phyloP scores from a whole-genome alignment of 2,329 filamentous ascomycete genomes.

The Colletotrichum camelliae region DNA sequence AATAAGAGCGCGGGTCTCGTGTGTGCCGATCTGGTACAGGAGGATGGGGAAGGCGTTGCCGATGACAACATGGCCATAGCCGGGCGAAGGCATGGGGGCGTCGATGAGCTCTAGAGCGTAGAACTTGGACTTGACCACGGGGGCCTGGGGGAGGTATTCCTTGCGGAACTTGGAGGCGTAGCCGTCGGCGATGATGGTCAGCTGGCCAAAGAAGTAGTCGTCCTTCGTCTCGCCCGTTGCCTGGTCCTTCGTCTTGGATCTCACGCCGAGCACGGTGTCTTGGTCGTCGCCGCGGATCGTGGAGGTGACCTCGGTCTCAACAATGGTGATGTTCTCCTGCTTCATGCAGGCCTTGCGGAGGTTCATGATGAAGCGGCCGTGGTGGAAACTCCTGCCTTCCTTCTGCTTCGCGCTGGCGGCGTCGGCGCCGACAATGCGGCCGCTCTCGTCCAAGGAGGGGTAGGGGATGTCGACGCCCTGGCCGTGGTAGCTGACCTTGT shows the following conservation, averaged over 20 bases:
- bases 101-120: constrained; percentile 94
- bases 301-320: constrained; percentile 86
- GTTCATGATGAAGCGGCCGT: constrained; percentile 89
- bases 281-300: constrained; percentile 74
- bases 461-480: constrained; percentile 80
- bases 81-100: constrained; percentile 74
- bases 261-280: constrained; percentile 81
- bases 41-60: constrained; percentile 78
- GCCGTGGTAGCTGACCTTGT: constrained; percentile 84
- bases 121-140: constrained; percentile 83
- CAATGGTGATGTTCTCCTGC: constrained; percentile 84
- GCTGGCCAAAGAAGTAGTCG: constrained; percentile 85
- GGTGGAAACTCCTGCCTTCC: constrained; percentile 86
- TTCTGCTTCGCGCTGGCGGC: constrained; percentile 36
- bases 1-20: constrained; percentile 88
- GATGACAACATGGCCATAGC: constrained; percentile 88
- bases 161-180: constrained; percentile 93
- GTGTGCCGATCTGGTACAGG: constrained; percentile 95
- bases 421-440: constrained; percentile 27
- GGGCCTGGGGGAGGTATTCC: constrained; percentile 69
- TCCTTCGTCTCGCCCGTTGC: constrained; percentile 58
- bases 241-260: constrained; percentile 69
- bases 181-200: constrained; percentile 91
- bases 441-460: constrained; percentile 63
- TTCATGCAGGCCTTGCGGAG: constrained; percentile 76